Evolutionary conservation across 257 asterid genomes (phyloP).

Genomic region (Paraleonurus japonicus): DNA sequence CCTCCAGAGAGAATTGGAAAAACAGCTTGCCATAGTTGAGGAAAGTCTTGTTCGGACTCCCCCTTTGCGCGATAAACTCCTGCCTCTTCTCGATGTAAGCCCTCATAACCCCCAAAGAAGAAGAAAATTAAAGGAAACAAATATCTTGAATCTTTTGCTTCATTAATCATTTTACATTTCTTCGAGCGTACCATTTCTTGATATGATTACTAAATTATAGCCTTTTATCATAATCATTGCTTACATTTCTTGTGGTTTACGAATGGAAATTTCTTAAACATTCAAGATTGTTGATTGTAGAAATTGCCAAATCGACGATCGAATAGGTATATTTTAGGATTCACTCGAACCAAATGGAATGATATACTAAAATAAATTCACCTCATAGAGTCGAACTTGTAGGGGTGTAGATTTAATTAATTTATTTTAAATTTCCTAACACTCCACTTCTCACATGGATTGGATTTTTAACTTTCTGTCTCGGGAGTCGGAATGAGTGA

Average conservation of each 20-base stretch:
- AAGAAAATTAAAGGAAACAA: neutral
- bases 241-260: slow-evolving; percentile 5
- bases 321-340: neutral
- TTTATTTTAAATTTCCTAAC: too few species aligned
- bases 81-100: slow-evolving; percentile 79
- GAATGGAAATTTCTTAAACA: neutral
- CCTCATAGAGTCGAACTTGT: too few species aligned
- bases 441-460: too few species aligned
- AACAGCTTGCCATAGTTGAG: slow-evolving; percentile 65
- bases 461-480: too few species aligned
- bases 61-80: slow-evolving; percentile 55
- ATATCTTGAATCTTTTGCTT: too few species aligned
- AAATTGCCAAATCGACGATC: neutral
- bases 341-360: slow-evolving; percentile 3
- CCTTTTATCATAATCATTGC: neutral
- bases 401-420: too few species aligned
- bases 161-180: neutral
- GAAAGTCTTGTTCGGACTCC: slow-evolving; percentile 62
- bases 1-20: slow-evolving; percentile 49
- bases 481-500: too few species aligned
- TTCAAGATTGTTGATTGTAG: neutral
- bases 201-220: neutral
- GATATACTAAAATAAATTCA: too few species aligned
- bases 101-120: neutral
- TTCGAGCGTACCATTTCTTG: slow-evolving; percentile 1